These are phyloP conservation scores for Pythium grandisporangium DNA, from an alignment of 352 stramenopile genomes.

Conservation along the genomic window DNA sequence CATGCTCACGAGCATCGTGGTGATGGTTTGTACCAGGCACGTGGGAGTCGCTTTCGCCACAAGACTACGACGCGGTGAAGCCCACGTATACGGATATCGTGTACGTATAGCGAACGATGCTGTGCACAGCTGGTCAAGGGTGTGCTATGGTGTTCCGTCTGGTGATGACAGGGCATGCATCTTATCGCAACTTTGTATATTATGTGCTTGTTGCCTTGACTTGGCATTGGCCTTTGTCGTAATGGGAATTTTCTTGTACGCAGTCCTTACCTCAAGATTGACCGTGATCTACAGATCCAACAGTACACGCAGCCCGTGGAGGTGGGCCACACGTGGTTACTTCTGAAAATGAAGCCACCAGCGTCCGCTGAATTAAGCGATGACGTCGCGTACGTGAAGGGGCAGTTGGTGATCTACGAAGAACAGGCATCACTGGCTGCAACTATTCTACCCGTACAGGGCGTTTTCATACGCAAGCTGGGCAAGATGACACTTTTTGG, in stretches of 20 bases:
- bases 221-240: too few species aligned
- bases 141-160: too few species aligned
- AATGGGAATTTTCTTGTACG: too few species aligned
- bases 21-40: constrained; percentile 17
- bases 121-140: too few species aligned
- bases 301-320: constrained; percentile 70
- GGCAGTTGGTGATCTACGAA: constrained; percentile 79
- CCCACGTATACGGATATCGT: constrained; percentile 59
- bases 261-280: constrained; percentile 68
- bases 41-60: constrained; percentile 44
- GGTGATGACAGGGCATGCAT: too few species aligned
- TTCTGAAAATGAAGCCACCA: constrained; percentile 74
- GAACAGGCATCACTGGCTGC: constrained; percentile 66
- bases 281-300: constrained; percentile 66
- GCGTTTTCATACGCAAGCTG: constrained; percentile 65
- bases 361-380: constrained; percentile 52
- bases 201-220: background rate
- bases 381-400: constrained; percentile 71
- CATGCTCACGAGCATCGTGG: too few species aligned
- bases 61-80: constrained; percentile 53
- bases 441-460: constrained; percentile 76
- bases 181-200: too few species aligned
- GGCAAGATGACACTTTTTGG: constrained; percentile 74
- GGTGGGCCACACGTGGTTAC: constrained; percentile 62
- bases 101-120: constrained; percentile 10